phyloP scores from a whole-genome alignment of 2,329 filamentous ascomycete genomes.

The Aspergillus candidus region DNA sequence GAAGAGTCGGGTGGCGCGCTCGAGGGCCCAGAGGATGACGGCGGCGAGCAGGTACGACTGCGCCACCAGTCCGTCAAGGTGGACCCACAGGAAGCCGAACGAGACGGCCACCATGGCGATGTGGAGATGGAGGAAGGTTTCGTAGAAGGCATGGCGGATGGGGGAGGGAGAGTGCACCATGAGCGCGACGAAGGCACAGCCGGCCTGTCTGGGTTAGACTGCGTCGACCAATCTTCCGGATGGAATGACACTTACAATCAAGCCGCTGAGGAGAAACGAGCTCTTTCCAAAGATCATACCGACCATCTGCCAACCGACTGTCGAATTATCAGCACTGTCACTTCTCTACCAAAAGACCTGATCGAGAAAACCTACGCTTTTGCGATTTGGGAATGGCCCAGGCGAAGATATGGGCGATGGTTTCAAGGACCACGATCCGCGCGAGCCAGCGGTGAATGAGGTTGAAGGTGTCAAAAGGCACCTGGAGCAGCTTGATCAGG shows the following conservation, averaged over 20 bases:
- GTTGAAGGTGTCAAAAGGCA: slow-evolving; percentile 42
- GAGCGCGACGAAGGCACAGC: slow-evolving; percentile 58
- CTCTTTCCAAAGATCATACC: slow-evolving; percentile 24
- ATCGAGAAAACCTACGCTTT: slow-evolving; percentile 15
- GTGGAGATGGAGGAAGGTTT: slow-evolving; percentile 86
- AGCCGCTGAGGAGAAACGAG: slow-evolving; percentile 36
- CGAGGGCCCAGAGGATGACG: slow-evolving; percentile 68
- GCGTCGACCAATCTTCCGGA: background rate
- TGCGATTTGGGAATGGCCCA: slow-evolving; percentile 67
- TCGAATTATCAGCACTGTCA: slow-evolving; percentile 44
- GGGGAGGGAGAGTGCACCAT: slow-evolving; percentile 68
- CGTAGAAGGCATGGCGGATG: slow-evolving; percentile 89
- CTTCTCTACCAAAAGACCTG: slow-evolving; percentile 5
- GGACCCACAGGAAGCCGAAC: slow-evolving; percentile 70
- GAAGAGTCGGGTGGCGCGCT: slow-evolving; percentile 59
- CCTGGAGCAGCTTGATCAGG: slow-evolving; percentile 36
- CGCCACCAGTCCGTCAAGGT: slow-evolving; percentile 66
- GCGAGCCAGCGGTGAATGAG: slow-evolving; percentile 74
- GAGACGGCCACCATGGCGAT: slow-evolving; percentile 65
- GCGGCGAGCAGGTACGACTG: slow-evolving; percentile 68
- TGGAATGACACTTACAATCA: slow-evolving; percentile 35
- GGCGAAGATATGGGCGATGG: slow-evolving; percentile 62
- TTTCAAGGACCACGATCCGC: slow-evolving; percentile 62
- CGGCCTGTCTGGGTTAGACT: slow-evolving; percentile 23
- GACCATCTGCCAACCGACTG: slow-evolving; percentile 34